phyloP scores from a whole-genome alignment of 106 monocot genomes.

The Agapanthus africanus region DNA sequence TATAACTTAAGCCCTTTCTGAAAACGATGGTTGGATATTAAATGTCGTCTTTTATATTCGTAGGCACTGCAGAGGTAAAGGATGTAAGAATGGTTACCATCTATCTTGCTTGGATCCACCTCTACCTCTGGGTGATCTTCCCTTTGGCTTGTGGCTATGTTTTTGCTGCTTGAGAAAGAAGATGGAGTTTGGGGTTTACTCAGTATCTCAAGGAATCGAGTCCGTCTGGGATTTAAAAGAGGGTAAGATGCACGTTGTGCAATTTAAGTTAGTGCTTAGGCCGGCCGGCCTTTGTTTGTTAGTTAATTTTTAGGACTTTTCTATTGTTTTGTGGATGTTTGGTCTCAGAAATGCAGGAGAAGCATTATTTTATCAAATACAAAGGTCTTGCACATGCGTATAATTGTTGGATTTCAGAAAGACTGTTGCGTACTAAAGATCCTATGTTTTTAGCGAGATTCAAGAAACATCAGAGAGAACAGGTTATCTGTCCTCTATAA shows the following conservation, averaged over 20 bases:
- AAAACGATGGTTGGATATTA: no score
- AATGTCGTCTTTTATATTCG: background rate
- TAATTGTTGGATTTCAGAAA: conserved; percentile 60
- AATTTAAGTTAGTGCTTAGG: background rate
- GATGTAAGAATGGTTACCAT: conserved; percentile 60
- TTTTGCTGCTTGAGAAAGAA: conserved; percentile 45
- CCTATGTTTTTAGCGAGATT: conserved; percentile 45
- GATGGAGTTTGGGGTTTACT: conserved; percentile 36
- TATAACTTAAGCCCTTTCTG: no score
- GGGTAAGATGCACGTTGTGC: conserved; percentile 19
- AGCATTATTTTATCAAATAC: conserved; percentile 61
- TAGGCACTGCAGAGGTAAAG: conserved; percentile 58
- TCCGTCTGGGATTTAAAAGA: conserved; percentile 41
- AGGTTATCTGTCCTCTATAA: conserved; percentile 22
- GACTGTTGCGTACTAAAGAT: conserved; percentile 29
- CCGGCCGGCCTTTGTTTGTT: background rate
- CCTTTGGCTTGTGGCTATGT: conserved; percentile 54
- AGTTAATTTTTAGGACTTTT: background rate
- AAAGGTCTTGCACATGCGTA: conserved; percentile 63
- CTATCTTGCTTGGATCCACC: conserved; percentile 62
- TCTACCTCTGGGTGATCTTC: conserved; percentile 30
- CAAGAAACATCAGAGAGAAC: conserved; percentile 37
- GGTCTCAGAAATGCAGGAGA: conserved; percentile 26
- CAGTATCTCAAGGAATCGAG: conserved; percentile 57
- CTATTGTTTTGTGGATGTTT: background rate